Base-by-base conservation (phyloP, 352 stramenopile genomes). In the Hyaloperonospora brassicae region DNA sequence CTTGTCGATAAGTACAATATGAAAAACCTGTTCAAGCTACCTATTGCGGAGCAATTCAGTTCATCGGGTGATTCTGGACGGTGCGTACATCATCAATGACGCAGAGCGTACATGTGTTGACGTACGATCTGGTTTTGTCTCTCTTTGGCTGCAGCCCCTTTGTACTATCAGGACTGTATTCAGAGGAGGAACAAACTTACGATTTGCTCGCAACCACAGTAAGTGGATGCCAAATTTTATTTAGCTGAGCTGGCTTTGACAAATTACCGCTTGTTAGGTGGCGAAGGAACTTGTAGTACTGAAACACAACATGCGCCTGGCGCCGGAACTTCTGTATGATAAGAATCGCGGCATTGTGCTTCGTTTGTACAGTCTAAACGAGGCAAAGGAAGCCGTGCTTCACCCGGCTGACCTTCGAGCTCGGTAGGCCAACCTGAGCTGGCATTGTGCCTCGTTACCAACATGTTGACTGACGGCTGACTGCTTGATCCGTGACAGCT, bases 1-100 rank as follows among this genome's bases (percentile, higher is more conserved):
- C 66, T 94, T 14, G 64, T 89, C 22, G 62, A 84, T 9, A 89
- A 89, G 43, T 94, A 88, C 50, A 72, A 65, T 31, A 82, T 94
- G 63, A 84, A 84, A 59, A 87, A 94, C 54, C 76, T 89, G 7
- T 94, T 91, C 53, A 87, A 92, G 52, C 48, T 94, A 21, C 84
- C 84, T 17, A 91, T 94, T 17, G 80, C 76, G 0, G 73, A 87
- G 46, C 73, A 80, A 14, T 87, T 87, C 41, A 92, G 80, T 42
- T 68, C 58, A 2, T 81, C 79, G 23, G 82, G 73, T 2, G 84
- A 94, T 55, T 86, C 79, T 17, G 84, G 84, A 51, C 67, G 79
- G 84, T 93, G 50, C 23, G 64, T 67, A 13, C 24, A 52, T 38
- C 17, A 11, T 5, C 36, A 39, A 21, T 48, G 12, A n/a, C n/a